These are phyloP conservation scores for Castanospermum australe DNA, from an alignment of 306 rosid species.

Conservation along the genomic window DNA sequence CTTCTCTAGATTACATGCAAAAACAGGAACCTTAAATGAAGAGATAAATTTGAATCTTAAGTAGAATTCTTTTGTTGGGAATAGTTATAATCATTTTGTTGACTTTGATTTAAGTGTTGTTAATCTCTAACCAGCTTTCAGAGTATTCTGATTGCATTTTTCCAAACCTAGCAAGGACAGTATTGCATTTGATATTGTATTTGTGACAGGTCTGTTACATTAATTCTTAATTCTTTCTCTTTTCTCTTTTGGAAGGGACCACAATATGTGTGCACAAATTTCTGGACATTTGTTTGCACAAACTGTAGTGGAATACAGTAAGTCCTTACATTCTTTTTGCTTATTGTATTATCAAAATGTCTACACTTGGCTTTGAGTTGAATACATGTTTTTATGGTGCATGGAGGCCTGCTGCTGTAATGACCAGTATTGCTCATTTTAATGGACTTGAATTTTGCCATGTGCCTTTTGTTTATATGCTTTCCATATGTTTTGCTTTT, in stretches of 20 bases:
- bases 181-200: conserved; percentile 24
- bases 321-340: conserved; percentile 41
- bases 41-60: conserved; percentile 13
- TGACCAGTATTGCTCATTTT: background rate
- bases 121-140: background rate
- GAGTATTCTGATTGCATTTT: conserved; percentile 17
- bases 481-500: conserved; percentile 1
- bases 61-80: background rate
- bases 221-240: conserved; percentile 20
- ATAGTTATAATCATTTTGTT: conserved; percentile 7
- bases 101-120: conserved; percentile 14
- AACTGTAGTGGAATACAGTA: conserved; percentile 98
- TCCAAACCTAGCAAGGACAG: conserved; percentile 2
- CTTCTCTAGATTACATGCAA: conserved; percentile 16
- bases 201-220: conserved; percentile 1
- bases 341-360: background rate
- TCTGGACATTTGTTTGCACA: conserved; percentile 97
- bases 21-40: conserved; percentile 3
- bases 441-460: conserved; percentile 1
- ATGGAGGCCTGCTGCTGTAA: conserved; percentile 18
- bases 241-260: conserved; percentile 74
- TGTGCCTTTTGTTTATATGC: conserved; percentile 18
- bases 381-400: background rate
- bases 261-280: conserved; percentile 95
- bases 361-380: background rate